A percentile compares a stretch with the other conserved stretches of the same genome.
Conservation (phyloP, 148 eudicot genomes). For the Spergularia bocconei region DNA sequence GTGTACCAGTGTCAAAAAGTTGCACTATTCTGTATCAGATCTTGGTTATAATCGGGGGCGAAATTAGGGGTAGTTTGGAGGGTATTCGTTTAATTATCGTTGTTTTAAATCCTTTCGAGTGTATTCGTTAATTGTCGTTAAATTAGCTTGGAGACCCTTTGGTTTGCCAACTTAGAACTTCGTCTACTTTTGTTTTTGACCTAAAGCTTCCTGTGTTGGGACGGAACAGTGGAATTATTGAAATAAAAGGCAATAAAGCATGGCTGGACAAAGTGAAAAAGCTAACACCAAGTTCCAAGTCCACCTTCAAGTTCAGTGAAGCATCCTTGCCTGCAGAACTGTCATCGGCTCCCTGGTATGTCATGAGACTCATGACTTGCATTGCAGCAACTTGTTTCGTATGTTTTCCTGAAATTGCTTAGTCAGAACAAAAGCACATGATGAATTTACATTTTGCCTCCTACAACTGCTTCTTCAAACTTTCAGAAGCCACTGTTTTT, state of each 20-base stretch:
- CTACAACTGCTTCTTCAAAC: not conserved
- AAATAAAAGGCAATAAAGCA: conserved; percentile 25
- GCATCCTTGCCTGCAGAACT: conserved; percentile 24
- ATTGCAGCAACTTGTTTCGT: not conserved
- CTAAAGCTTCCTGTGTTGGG: conserved; percentile 32
- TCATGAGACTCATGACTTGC: not conserved
- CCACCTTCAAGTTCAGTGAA: conserved; percentile 21
- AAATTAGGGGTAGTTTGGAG: too few relatives aligned
- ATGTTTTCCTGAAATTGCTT: not conserved
- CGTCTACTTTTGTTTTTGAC: too few relatives aligned
- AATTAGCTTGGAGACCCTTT: too few relatives aligned
- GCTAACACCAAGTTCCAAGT: conserved; percentile 13
- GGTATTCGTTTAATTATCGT: too few relatives aligned
- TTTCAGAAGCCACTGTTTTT: not conserved
- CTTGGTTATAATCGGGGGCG: too few relatives aligned
- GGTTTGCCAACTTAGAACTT: too few relatives aligned
- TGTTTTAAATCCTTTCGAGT: too few relatives aligned
- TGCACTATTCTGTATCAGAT: too few relatives aligned
- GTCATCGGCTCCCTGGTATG: conserved; percentile 28
- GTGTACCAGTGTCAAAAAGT: too few relatives aligned
- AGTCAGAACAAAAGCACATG: not conserved
- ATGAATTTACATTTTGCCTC: not conserved
- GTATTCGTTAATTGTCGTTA: too few relatives aligned
- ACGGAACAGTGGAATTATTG: conserved; percentile 19
- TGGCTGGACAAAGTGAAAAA: conserved; percentile 18